Percentiles rank a stretch among this genome's conserved stretches.
phyloP scores from a whole-genome alignment of 2,329 filamentous ascomycete genomes.

The Botryotinia globosa region DNA sequence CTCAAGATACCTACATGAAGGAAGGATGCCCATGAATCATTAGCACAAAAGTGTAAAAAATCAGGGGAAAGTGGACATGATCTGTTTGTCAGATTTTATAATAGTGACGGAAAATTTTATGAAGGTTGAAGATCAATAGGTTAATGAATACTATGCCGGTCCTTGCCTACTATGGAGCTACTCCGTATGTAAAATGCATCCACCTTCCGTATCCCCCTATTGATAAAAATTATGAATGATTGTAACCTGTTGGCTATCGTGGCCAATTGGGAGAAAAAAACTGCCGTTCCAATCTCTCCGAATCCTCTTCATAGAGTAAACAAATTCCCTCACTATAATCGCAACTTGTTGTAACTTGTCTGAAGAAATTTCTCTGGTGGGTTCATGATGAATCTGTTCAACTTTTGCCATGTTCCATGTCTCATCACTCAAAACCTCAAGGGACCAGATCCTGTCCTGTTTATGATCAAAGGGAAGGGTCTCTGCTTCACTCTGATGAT shows the following conservation, averaged over 20 bases:
- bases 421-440: neutral
- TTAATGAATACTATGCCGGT: neutral
- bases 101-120: neutral
- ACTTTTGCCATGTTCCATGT: neutral
- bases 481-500: neutral
- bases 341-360: neutral
- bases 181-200: neutral
- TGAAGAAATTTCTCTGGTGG: neutral
- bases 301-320: neutral
- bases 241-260: neutral
- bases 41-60: neutral
- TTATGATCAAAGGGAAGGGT: neutral
- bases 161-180: neutral
- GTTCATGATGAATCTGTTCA: neutral
- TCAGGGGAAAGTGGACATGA: neutral
- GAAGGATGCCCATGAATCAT: neutral
- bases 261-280: neutral
- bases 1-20: no score
- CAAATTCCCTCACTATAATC: neutral
- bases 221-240: neutral
- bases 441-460: neutral
- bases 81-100: neutral
- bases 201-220: neutral
- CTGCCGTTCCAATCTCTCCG: neutral
- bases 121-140: slow-evolving; percentile 1